Evolutionary conservation across 129 eudicot species (phyloP).

Genomic region (Ambrosia trifida): DNA sequence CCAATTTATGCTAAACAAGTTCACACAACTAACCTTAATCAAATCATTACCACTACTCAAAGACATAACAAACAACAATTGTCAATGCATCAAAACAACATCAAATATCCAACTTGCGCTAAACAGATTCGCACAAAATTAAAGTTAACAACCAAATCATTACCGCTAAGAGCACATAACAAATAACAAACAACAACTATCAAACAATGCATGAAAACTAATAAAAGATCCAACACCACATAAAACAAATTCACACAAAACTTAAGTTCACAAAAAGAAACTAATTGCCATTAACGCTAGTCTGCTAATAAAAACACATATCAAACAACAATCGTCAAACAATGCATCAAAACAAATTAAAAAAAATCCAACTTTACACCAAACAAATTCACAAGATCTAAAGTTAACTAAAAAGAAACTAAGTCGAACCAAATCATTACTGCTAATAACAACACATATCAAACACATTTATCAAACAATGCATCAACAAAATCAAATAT

Average conservation of each 20-base stretch:
- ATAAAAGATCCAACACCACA: background rate
- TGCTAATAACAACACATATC: background rate
- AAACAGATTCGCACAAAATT: too few species aligned
- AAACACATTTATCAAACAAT: too few species aligned
- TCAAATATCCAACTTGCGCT: too few species aligned
- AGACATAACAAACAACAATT: too few species aligned
- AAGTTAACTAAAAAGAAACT: too few species aligned
- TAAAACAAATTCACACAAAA: background rate
- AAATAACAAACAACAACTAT: background rate
- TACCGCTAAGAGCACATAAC: background rate
- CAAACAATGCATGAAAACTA: background rate
- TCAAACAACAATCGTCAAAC: slow-evolving; percentile 1
- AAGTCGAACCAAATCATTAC: background rate
- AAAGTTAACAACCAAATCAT: background rate
- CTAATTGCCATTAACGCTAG: too few species aligned
- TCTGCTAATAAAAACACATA: background rate
- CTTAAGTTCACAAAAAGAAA: too few species aligned
- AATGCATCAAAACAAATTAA: background rate
- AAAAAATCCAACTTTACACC: background rate
- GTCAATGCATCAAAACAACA: too few species aligned
- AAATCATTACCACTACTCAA: too few species aligned
- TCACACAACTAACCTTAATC: background rate
- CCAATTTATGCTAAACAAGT: background rate
- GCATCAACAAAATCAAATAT: too few species aligned
- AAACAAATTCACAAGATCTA: too few species aligned